Evolutionary conservation across 306 rosid species (phyloP), one percentile per base, ranked within the genome.

Genomic region (Vigna trinervia): DNA sequence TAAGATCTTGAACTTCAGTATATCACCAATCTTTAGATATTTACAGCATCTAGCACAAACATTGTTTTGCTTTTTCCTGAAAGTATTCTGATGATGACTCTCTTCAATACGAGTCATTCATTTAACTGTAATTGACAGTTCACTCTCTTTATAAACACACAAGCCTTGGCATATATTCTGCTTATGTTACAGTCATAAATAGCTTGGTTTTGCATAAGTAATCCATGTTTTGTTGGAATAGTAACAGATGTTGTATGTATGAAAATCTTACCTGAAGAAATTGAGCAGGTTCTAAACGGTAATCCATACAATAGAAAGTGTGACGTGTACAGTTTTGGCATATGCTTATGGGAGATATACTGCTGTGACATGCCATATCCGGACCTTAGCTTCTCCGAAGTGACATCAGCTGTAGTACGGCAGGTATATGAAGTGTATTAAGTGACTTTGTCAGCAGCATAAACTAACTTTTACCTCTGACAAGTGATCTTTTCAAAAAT

Each of bases 321-420:
- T 51, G 97, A 95, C 66, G 99, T 95, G 72, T 95, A 89, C 81
- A 90, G 99, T 84, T 92, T 95, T 3, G 97, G 96, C 36, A 95
- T 95, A 81, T 95, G 97, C 90, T 84, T 92, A 84, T 95, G 99
- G 97, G 97, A 95, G 85, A 95, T 92, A 84, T 95, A 95, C 81
- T 95, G 97, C 83, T 95, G 99, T 52, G 97, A 95, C 87, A 92
- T 95, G 99, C 97, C 99, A 4, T 95, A 95, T 84, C 97, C 97
- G 28, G 97, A 92, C 85, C 99, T 95, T 78, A 95, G 94, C 69
- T 95, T 95, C 87, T 95, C 92, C 4, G 97, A 95, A 90, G 97
- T 95, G 69, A 95, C 99, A 5, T 95, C 99, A 20, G 97, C 96
- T 15, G 97, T 95, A 17, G 99, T 90, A 81, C 84, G 97, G 62